Conservation (phyloP, 2,329 filamentous ascomycete species). For the Neofusicoccum sp. region DNA sequence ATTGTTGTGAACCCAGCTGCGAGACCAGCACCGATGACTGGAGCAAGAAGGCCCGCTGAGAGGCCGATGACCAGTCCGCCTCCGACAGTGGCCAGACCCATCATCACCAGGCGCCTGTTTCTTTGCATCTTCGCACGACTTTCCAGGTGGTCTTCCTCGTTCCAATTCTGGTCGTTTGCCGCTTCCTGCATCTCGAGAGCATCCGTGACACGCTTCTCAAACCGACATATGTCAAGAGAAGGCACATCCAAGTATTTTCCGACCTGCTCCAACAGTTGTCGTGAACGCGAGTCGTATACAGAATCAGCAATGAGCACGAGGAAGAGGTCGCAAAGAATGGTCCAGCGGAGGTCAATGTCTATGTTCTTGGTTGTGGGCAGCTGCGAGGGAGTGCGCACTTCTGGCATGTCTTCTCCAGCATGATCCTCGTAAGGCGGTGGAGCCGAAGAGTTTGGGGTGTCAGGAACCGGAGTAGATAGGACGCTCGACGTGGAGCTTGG, state of each 20-base stretch:
- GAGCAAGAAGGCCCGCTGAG: constrained; percentile 86
- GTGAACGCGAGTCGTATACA: constrained; percentile 84
- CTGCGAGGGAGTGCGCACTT: constrained; percentile 79
- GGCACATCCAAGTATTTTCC: constrained; percentile 76
- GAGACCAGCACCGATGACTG: constrained; percentile 89
- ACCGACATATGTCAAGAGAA: constrained; percentile 92
- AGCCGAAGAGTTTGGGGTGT: constrained; percentile 30
- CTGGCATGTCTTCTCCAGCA: constrained; percentile 68
- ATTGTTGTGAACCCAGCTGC: constrained; percentile 95
- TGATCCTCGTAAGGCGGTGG: constrained; percentile 60
- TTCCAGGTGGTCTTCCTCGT: constrained; percentile 93
- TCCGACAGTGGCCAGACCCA: constrained; percentile 94
- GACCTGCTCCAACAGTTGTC: constrained; percentile 78
- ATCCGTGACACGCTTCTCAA: constrained; percentile 96
- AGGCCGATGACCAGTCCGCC: constrained; percentile 93
- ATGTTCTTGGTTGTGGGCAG: constrained; percentile 78
- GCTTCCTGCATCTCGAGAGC: constrained; percentile 96
- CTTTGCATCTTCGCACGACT: constrained; percentile 75
- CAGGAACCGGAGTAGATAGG: constrained; percentile 3
- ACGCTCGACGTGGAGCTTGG: constrained; percentile 22
- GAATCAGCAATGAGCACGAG: constrained; percentile 95
- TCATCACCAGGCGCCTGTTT: constrained; percentile 84
- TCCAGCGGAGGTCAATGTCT: constrained; percentile 96
- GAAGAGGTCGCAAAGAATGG: constrained; percentile 92
- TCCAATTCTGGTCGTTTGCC: constrained; percentile 94